phyloP scores from a whole-genome alignment of 306 rosid species.

The Begonia peltatifolia region DNA sequence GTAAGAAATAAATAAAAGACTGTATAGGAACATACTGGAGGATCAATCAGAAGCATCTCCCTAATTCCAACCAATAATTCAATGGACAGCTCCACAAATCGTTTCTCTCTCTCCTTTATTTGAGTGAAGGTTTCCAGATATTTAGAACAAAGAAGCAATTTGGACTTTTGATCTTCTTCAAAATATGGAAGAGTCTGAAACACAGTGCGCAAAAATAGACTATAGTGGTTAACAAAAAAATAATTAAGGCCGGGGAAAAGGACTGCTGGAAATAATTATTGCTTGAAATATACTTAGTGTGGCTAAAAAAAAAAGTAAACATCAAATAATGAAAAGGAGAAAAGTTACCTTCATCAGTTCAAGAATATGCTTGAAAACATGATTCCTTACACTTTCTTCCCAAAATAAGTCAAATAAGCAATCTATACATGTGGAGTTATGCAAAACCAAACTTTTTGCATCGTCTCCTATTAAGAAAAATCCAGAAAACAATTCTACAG shows the following conservation, averaged over 20 bases:
- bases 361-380: conserved; percentile 60
- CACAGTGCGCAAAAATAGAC: not conserved
- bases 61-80: conserved; percentile 76
- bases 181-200: conserved; percentile 44
- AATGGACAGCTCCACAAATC: conserved; percentile 57
- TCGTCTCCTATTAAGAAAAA: conserved; percentile 60
- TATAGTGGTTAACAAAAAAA: too few relatives aligned
- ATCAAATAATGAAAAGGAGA: conserved; percentile 2
- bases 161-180: conserved; percentile 69
- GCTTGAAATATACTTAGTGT: not conserved
- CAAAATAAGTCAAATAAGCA: conserved; percentile 81
- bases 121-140: conserved; percentile 80
- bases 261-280: not conserved
- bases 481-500: conserved; percentile 54
- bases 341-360: conserved; percentile 76
- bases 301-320: conserved; percentile 6
- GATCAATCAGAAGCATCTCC: conserved; percentile 52
- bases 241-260: too few relatives aligned
- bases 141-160: conserved; percentile 70
- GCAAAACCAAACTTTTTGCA: conserved; percentile 47
- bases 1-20: conserved; percentile 10
- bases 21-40: conserved; percentile 34
- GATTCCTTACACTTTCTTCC: conserved; percentile 71
- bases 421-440: conserved; percentile 48
- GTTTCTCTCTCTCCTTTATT: conserved; percentile 64